Base-by-base conservation (phyloP, 1,139 yeast species). In the Hyphopichia burtonii region DNA sequence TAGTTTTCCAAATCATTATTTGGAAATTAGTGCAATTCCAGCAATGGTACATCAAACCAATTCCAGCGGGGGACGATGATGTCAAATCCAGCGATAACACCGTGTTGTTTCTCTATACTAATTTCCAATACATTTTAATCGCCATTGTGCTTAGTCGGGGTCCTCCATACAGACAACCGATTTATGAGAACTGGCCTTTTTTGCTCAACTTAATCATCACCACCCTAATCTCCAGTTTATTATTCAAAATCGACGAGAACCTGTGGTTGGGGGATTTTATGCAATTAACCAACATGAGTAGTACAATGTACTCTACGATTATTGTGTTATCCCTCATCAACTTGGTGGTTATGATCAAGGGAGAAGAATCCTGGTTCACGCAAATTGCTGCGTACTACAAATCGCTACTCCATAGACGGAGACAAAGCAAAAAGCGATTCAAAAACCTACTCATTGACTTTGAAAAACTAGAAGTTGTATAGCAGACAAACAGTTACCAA, bases 51-150 rank as follows among this genome's bases (percentile, higher is more conserved):
- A 65, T 76, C 18, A 77, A 79, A 41, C 97, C 99, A 0, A 63
- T 84, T 19, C 90, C 93, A 1, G 97, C 94, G 7, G 86, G 84
- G 34, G 93, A 86, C 58, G 93, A 86, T 51, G 84, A 82, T 17
- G 96, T 94, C 14, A 77, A 83, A 51, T 85, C 95, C 22, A 82
- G 96, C 0, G 99, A 94, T 60, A 93, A 94, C 56, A 88, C 98
- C 0, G 81, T 86, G 0, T 67, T 93, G 44, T 93, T 93, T 63
- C 76, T 83, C 41, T 82, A 79, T 52, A 79, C 96, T 2, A 88
- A 90, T 56, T 86, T 87, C 68, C 99, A 93, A 67, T 94, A 93
- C 61, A 86, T 94, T 41, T 68, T 89, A 44, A 78, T 84, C 43
- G 96, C 98, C 0, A 68, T 89, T 28, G 80, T 90, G 17, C 69